Percentiles rank a stretch among this genome's conserved stretches.
Conservation (phyloP, 768 basidiomycete species). For the Melanogaster broomeanus region DNA sequence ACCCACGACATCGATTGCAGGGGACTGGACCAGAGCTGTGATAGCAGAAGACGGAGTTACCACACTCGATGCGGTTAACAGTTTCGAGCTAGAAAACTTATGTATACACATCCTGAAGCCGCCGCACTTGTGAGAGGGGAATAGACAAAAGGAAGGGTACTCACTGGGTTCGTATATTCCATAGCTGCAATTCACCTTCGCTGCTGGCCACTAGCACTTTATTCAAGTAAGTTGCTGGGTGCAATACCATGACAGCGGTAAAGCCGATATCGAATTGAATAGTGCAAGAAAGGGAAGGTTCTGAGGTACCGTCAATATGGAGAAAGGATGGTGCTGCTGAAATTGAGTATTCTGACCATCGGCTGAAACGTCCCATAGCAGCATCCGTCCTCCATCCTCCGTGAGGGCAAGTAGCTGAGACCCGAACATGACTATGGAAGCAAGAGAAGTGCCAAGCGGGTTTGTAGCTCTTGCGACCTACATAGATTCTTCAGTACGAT, state of each 20-base stretch:
- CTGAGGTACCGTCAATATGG: slow-evolving; percentile 16
- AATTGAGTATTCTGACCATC: slow-evolving; percentile 47
- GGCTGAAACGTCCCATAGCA: slow-evolving; percentile 71
- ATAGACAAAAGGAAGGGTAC: slow-evolving; percentile 22
- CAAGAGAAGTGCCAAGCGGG: slow-evolving; percentile 60
- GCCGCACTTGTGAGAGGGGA: not conserved
- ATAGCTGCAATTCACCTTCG: slow-evolving; percentile 85
- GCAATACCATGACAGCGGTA: slow-evolving; percentile 81
- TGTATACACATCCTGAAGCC: slow-evolving; percentile 74
- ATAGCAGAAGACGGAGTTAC: slow-evolving; percentile 48
- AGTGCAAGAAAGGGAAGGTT: slow-evolving; percentile 41
- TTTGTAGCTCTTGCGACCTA: slow-evolving; percentile 60
- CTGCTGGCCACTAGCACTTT: slow-evolving; percentile 86
- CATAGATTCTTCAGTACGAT: slow-evolving; percentile 7
- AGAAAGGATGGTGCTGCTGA: not conserved
- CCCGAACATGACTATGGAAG: slow-evolving; percentile 78
- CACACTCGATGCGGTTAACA: slow-evolving; percentile 45
- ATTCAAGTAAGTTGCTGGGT: slow-evolving; percentile 96
- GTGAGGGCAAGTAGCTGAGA: slow-evolving; percentile 77
- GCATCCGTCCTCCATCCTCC: slow-evolving; percentile 74
- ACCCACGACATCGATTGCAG: slow-evolving; percentile 96
- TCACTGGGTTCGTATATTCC: slow-evolving; percentile 87
- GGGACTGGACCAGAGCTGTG: slow-evolving; percentile 84
- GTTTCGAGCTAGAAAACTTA: slow-evolving; percentile 58
- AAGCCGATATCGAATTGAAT: slow-evolving; percentile 84